These are phyloP conservation scores for Allomyces javanicus DNA, from an alignment of 192 early-diverging fungal species.

Conservation along the genomic window DNA sequence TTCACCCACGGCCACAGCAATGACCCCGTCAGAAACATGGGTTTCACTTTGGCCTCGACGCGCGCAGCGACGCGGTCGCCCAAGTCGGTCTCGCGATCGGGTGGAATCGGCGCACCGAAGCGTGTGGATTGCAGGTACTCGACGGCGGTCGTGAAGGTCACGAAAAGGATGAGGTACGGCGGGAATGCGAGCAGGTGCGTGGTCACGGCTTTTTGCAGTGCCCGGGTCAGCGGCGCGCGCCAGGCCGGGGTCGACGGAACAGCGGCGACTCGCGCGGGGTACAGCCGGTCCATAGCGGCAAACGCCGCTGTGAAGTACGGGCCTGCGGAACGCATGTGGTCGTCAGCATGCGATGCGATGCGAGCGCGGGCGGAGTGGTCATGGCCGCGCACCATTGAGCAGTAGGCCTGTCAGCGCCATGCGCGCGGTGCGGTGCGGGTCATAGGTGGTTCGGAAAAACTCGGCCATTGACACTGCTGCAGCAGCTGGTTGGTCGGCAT, in stretches of 20 bases:
- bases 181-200: neutral
- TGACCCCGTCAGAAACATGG: neutral
- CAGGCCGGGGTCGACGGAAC: neutral
- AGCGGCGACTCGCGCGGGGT: neutral
- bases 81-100: neutral
- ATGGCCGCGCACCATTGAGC: neutral
- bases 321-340: too few species aligned
- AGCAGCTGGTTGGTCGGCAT: neutral
- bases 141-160: neutral
- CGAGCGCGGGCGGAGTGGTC: neutral
- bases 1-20: neutral
- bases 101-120: neutral
- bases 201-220: neutral
- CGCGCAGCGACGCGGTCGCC: neutral
- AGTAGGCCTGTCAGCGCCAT: neutral
- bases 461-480: too few species aligned
- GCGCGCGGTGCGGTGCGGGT: neutral
- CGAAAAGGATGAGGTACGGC: neutral
- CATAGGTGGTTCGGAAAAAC: neutral
- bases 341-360: neutral
- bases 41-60: neutral
- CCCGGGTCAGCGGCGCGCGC: neutral
- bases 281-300: too few species aligned
- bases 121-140: neutral
- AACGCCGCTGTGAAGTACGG: too few species aligned